A percentile compares a stretch with the other conserved stretches of the same genome.
Conservation (phyloP, 2,329 filamentous ascomycete species). For the Thelonectria blattea region DNA sequence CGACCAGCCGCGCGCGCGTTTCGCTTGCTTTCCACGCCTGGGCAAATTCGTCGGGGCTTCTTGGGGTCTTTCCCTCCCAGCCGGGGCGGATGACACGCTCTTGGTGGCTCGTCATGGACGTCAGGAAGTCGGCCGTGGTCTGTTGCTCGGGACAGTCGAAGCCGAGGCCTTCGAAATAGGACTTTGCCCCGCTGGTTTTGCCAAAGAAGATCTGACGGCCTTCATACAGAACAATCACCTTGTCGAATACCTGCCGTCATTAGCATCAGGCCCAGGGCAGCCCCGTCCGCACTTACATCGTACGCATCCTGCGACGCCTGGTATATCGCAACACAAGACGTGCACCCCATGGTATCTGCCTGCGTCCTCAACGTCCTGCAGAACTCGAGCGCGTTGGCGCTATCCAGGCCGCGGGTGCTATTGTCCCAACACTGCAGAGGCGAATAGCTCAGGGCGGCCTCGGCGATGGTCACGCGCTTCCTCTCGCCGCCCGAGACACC, state of each 20-base stretch:
- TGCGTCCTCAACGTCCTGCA: slow-evolving; percentile 65
- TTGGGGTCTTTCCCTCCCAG: slow-evolving; percentile 41
- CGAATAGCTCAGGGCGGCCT: slow-evolving; percentile 41
- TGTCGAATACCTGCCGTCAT: slow-evolving; percentile 62
- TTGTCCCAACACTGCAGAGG: slow-evolving; percentile 75
- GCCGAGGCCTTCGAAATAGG: slow-evolving; percentile 48
- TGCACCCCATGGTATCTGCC: slow-evolving; percentile 64
- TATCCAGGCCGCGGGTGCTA: slow-evolving; percentile 68
- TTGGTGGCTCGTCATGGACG: slow-evolving; percentile 49
- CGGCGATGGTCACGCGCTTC: slow-evolving; percentile 47
- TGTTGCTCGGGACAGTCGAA: slow-evolving; percentile 60
- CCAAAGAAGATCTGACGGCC: slow-evolving; percentile 65
- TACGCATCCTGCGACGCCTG: slow-evolving; percentile 57
- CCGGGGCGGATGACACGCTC: slow-evolving; percentile 43
- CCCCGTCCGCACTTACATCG: slow-evolving; percentile 24
- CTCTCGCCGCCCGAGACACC: slow-evolving; percentile 59
- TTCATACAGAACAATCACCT: slow-evolving; percentile 71
- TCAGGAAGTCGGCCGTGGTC: slow-evolving; percentile 76
- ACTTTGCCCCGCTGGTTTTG: slow-evolving; percentile 27
- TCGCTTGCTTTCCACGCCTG: slow-evolving; percentile 39
- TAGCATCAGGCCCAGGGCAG: background rate
- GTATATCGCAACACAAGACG: slow-evolving; percentile 67
- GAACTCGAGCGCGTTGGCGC: slow-evolving; percentile 68
- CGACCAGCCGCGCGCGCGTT: slow-evolving; percentile 33
- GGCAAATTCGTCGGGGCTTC: slow-evolving; percentile 45